Evolutionary conservation across 1,284 basidiomycete genomes (phyloP).

Genomic region (Ustilago xerochloae): DNA sequence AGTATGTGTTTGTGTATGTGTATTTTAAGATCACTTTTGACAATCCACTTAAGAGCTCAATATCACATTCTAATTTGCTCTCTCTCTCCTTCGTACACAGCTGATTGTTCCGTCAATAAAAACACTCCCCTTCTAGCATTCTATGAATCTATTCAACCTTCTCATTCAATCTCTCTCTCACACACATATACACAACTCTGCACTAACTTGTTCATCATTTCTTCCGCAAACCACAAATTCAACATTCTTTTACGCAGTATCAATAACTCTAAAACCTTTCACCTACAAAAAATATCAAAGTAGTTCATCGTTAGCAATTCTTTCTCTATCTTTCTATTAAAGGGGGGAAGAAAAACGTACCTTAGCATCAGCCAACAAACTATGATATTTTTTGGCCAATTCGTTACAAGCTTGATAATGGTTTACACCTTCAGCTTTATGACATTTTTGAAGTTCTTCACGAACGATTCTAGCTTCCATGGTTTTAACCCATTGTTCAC

Average conservation of each 20-base stretch:
- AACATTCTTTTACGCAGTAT: conserved; percentile 35
- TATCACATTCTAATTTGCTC: too few species aligned
- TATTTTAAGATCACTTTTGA: too few species aligned
- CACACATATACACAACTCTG: too few species aligned
- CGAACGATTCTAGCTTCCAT: conserved; percentile 93
- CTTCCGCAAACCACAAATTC: background rate
- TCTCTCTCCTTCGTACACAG: too few species aligned
- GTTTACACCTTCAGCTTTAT: conserved; percentile 84
- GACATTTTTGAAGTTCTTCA: conserved; percentile 90
- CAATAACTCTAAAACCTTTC: conserved; percentile 56
- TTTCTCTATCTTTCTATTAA: background rate
- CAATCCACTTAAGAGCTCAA: too few species aligned
- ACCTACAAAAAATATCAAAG: conserved; percentile 22
- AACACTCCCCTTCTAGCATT: too few species aligned
- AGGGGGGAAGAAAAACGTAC: conserved; percentile 72
- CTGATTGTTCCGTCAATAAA: too few species aligned
- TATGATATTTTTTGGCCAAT: conserved; percentile 84
- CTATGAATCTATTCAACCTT: too few species aligned
- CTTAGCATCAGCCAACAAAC: conserved; percentile 84
- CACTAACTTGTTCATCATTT: too few species aligned
- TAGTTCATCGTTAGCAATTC: background rate
- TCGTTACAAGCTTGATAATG: conserved; percentile 79
- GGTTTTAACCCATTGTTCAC: conserved; percentile 91
- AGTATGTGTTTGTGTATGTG: too few species aligned
- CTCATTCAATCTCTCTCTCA: too few species aligned